Evolutionary conservation across 2,329 filamentous ascomycete species (phyloP).

Genomic region (Cadophora malorum): DNA sequence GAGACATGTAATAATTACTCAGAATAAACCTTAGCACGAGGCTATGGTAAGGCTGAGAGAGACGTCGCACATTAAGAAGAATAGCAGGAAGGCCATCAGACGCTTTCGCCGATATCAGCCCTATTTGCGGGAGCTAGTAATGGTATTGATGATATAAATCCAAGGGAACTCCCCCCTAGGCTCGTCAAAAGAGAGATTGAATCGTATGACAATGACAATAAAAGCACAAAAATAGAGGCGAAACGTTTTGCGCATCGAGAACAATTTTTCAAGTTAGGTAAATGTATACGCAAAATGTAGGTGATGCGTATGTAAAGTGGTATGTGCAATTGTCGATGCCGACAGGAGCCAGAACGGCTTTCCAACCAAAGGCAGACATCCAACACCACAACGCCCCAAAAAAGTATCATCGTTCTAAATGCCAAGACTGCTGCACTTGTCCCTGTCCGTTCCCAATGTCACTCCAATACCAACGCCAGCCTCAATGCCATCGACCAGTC

Average conservation of each 20-base stretch:
- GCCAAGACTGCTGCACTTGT: slow-evolving; percentile 10
- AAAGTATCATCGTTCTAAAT: background rate
- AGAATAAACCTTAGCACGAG: background rate
- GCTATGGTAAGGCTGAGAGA: background rate
- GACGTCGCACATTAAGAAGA: background rate
- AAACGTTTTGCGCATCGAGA: background rate
- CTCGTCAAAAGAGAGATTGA: background rate
- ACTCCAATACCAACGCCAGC: background rate
- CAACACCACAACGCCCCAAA: slow-evolving; percentile 1
- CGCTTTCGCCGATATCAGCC: background rate
- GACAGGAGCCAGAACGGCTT: background rate
- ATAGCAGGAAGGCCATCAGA: background rate
- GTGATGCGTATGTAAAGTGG: background rate
- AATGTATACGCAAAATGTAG: background rate
- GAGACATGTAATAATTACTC: too few relatives aligned
- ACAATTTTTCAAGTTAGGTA: background rate
- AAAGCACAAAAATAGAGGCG: background rate
- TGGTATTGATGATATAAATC: background rate
- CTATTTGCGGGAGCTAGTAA: background rate
- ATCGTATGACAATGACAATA: background rate
- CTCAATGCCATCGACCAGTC: slow-evolving; percentile 17
- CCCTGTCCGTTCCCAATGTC: background rate
- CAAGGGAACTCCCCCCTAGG: background rate
- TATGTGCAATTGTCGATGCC: background rate
- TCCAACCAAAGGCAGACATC: background rate